Percentiles rank a stretch among this genome's conserved stretches.
Conservation (phyloP, 2,329 filamentous ascomycete genomes). For the Pseudogymnoascus verrucosus region DNA sequence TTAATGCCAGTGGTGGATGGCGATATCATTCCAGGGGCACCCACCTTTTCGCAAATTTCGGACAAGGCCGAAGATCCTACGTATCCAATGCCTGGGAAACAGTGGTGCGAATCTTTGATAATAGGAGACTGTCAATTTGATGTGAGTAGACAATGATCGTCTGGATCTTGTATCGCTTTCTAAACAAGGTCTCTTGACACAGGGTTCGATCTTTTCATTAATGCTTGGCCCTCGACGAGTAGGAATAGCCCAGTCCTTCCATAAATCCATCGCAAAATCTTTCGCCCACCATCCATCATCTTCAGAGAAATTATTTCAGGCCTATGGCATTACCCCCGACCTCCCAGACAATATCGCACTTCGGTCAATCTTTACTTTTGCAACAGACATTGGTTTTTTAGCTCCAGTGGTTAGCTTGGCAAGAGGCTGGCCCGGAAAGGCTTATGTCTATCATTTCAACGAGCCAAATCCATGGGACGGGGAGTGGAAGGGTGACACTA, state of each 20-base stretch:
- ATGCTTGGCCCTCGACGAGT: slow-evolving; percentile 9
- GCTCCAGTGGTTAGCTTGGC: slow-evolving; percentile 36
- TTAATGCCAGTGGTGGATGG: slow-evolving; percentile 35
- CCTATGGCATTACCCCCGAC: slow-evolving; percentile 31
- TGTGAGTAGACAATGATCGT: slow-evolving; percentile 25
- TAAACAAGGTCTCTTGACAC: too few relatives aligned
- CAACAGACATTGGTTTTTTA: slow-evolving; percentile 39
- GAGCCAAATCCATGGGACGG: slow-evolving; percentile 41
- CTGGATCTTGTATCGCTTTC: too few relatives aligned
- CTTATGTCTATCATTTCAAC: slow-evolving; percentile 38
- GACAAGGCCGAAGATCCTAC: slow-evolving; percentile 8
- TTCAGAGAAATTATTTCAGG: slow-evolving; percentile 26
- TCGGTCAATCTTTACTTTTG: slow-evolving; percentile 34
- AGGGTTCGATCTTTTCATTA: too few relatives aligned
- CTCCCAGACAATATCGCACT: slow-evolving; percentile 35
- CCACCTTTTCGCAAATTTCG: slow-evolving; percentile 16
- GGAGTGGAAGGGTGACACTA: slow-evolving; percentile 31
- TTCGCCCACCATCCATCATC: slow-evolving; percentile 24
- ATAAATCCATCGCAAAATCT: slow-evolving; percentile 22
- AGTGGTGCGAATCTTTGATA: slow-evolving; percentile 39
- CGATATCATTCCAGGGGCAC: slow-evolving; percentile 30
- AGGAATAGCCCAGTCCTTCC: slow-evolving; percentile 30
- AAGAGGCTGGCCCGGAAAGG: slow-evolving; percentile 27
- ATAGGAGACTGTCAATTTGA: slow-evolving; percentile 42
- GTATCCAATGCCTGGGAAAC: slow-evolving; percentile 30